A percentile compares a stretch with the other conserved stretches of the same genome.
Evolutionary conservation across 2,329 filamentous ascomycete species (phyloP).

Genomic region (Ascochyta koolunga): DNA sequence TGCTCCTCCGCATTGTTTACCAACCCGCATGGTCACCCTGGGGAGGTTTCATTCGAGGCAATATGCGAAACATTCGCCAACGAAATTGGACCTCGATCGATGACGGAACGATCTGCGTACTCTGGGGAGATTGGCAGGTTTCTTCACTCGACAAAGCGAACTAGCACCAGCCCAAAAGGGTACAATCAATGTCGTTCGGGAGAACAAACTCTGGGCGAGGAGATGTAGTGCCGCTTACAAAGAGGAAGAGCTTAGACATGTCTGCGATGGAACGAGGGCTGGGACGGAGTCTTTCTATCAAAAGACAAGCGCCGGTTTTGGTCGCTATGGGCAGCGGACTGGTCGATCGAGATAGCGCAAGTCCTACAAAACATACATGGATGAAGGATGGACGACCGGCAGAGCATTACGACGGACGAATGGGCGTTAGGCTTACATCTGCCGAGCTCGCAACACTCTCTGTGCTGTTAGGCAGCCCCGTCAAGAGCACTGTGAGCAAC

Average conservation of each 20-base stretch:
- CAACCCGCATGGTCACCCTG: slow-evolving; percentile 26
- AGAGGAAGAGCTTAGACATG: slow-evolving; percentile 28
- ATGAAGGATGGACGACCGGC: slow-evolving; percentile 32
- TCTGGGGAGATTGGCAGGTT: slow-evolving; percentile 32
- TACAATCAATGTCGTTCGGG: slow-evolving; percentile 28
- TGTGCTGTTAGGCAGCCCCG: slow-evolving; percentile 34
- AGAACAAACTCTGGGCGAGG: slow-evolving; percentile 12
- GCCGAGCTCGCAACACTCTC: slow-evolving; percentile 38
- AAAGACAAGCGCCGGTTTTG: slow-evolving; percentile 18
- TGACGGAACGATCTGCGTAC: slow-evolving; percentile 32
- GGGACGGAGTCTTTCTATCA: slow-evolving; percentile 25
- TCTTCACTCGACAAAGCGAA: slow-evolving; percentile 24
- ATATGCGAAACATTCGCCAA: slow-evolving; percentile 38
- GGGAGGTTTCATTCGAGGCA: slow-evolving; percentile 32
- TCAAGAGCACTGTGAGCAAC: slow-evolving; percentile 9
- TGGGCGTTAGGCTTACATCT: slow-evolving; percentile 25
- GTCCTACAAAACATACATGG: slow-evolving; percentile 25
- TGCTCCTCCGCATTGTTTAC: slow-evolving; percentile 36
- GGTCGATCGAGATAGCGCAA: slow-evolving; percentile 6
- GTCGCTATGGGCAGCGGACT: slow-evolving; percentile 21
- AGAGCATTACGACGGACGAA: slow-evolving; percentile 20
- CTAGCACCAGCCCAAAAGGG: slow-evolving; percentile 19
- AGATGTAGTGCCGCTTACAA: slow-evolving; percentile 16
- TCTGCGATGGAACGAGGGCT: slow-evolving; percentile 23
- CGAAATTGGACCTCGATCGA: slow-evolving; percentile 27